These are phyloP conservation scores for Globisporangium viniferum DNA, from an alignment of 352 stramenopile genomes.

Conservation along the genomic window DNA sequence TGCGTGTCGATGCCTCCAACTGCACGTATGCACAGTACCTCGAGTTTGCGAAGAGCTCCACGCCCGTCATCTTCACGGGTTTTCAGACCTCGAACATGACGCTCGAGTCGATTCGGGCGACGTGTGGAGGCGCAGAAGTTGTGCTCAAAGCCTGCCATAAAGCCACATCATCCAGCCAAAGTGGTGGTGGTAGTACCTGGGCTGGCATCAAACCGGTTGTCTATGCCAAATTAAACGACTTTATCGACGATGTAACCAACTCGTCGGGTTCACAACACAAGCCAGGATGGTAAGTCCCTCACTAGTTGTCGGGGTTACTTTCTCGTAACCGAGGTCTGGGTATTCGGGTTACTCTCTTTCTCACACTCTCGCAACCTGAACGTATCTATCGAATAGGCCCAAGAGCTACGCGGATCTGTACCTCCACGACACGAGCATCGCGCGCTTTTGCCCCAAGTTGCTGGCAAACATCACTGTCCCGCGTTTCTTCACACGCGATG, in stretches of 20 bases:
- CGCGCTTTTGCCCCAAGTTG: slow-evolving; percentile 26
- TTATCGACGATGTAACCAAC: slow-evolving; percentile 1
- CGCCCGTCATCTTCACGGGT: not conserved
- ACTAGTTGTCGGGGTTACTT: too few species aligned
- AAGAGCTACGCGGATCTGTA: slow-evolving; percentile 26
- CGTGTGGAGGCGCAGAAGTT: not conserved
- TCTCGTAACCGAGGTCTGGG: not conserved
- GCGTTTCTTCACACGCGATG: slow-evolving; percentile 27
- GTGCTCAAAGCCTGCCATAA: not conserved
- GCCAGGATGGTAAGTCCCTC: not conserved
- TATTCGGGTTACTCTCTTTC: not conserved
- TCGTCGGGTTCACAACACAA: not conserved
- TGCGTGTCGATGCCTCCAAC: not conserved
- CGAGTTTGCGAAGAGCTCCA: not conserved
- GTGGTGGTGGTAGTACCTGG: not conserved
- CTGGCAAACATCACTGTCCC: slow-evolving; percentile 10
- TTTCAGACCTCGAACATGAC: not conserved
- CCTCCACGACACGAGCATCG: slow-evolving; percentile 33
- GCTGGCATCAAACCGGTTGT: not conserved
- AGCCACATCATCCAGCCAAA: not conserved
- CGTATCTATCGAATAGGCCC: slow-evolving; percentile 5
- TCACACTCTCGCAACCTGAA: not conserved
- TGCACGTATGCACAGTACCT: not conserved
- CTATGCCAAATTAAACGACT: not conserved
- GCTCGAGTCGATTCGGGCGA: not conserved